phyloP scores from a whole-genome alignment of 352 stramenopile species.

The Phytopythium kandeliae region DNA sequence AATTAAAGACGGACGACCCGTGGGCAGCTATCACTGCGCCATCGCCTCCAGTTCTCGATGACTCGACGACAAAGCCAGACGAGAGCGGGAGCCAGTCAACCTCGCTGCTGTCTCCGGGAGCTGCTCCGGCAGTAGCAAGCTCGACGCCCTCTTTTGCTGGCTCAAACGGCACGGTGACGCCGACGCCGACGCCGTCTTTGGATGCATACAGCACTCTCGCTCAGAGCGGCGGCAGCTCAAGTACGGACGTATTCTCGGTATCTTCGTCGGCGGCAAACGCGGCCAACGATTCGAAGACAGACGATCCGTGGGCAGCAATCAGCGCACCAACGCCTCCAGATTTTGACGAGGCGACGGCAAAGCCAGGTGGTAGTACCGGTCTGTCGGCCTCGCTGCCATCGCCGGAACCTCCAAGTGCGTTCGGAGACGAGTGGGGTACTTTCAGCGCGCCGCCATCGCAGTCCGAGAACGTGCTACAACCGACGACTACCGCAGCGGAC shows the following conservation, averaged over 20 bases:
- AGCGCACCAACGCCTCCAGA: too few relatives aligned
- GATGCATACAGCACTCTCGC: slow-evolving; percentile 1
- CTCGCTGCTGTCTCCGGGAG: too few relatives aligned
- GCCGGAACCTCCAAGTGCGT: not conserved
- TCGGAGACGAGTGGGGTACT: slow-evolving; percentile 5
- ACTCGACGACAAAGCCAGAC: not conserved
- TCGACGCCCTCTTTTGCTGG: too few relatives aligned
- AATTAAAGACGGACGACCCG: not conserved
- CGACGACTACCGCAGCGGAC: not conserved
- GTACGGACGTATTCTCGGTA: not conserved
- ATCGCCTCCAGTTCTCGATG: not conserved
- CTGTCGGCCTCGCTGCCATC: not conserved
- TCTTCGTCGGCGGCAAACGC: not conserved
- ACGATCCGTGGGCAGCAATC: not conserved
- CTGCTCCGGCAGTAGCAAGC: too few relatives aligned
- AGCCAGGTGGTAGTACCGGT: too few relatives aligned
- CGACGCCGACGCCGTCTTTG: not conserved
- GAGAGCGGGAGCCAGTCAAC: too few relatives aligned
- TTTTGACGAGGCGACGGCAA: too few relatives aligned
- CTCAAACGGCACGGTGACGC: not conserved
- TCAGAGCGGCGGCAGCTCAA: slow-evolving; percentile 3
- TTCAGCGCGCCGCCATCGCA: slow-evolving; percentile 4
- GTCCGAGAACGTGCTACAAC: not conserved
- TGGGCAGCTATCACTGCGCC: not conserved
- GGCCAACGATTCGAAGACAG: not conserved